phyloP scores from a whole-genome alignment of 2,329 filamentous ascomycete species.

The Davidsoniella eucalypti region DNA sequence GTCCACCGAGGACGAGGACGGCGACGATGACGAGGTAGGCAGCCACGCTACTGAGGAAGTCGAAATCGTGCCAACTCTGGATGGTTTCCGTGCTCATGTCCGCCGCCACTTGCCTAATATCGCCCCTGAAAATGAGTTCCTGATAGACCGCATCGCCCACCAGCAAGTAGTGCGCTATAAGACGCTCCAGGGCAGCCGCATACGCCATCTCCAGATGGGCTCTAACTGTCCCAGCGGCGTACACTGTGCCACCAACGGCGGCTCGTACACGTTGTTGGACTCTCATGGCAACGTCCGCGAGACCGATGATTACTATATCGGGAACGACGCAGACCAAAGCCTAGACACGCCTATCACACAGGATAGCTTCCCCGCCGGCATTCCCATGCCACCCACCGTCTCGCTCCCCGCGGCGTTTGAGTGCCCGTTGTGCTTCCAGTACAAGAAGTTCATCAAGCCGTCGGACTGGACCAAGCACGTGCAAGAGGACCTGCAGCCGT shows the following conservation, averaged over 20 bases:
- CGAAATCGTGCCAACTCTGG: slow-evolving; percentile 53
- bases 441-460: slow-evolving; percentile 75
- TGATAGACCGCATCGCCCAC: slow-evolving; percentile 67
- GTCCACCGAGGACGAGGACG: slow-evolving; percentile 44
- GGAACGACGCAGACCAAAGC: slow-evolving; percentile 45
- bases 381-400: slow-evolving; percentile 64
- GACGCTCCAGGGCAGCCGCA: slow-evolving; percentile 49
- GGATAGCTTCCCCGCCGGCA: slow-evolving; percentile 63
- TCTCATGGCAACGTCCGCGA: slow-evolving; percentile 42
- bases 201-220: slow-evolving; percentile 51
- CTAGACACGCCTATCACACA: slow-evolving; percentile 52
- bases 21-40: slow-evolving; percentile 43
- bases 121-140: slow-evolving; percentile 34
- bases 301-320: slow-evolving; percentile 29
- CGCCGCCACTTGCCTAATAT: slow-evolving; percentile 58
- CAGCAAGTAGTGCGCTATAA: slow-evolving; percentile 72
- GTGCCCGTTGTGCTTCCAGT: slow-evolving; percentile 71
- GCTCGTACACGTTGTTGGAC: slow-evolving; percentile 45
- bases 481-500: slow-evolving; percentile 83
- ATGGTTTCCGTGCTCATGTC: slow-evolving; percentile 64
- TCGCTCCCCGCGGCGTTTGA: slow-evolving; percentile 76
- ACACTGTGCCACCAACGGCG: slow-evolving; percentile 51
- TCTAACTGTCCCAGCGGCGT: slow-evolving; percentile 42
- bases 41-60: slow-evolving; percentile 43
- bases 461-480: slow-evolving; percentile 97